Conservation (phyloP, 805 yeast species). For the Saturnispora sekii region DNA sequence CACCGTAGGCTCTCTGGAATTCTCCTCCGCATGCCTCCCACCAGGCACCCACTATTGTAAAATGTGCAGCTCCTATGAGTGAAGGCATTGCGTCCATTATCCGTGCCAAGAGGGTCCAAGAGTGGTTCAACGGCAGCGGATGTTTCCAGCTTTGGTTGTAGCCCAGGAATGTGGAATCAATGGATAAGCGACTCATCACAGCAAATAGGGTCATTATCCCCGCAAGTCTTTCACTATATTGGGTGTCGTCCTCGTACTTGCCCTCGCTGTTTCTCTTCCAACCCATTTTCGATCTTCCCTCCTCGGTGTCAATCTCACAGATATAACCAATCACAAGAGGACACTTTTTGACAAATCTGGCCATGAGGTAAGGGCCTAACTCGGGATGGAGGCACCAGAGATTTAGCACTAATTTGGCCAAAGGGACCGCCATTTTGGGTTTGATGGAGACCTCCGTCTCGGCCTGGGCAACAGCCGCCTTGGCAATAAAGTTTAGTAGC, state of each 20-base stretch:
- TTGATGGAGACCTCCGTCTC: conserved; percentile 83
- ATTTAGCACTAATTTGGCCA: conserved; percentile 54
- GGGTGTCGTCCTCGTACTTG: conserved; percentile 50
- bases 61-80: conserved; percentile 59
- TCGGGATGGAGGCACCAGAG: conserved; percentile 41
- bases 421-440: conserved; percentile 68
- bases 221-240: conserved; percentile 76
- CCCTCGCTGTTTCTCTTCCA: conserved; percentile 50
- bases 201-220: conserved; percentile 81
- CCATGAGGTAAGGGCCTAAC: conserved; percentile 48
- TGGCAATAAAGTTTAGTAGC: conserved; percentile 75
- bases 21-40: conserved; percentile 75
- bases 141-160: conserved; percentile 25
- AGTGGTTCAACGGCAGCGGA: conserved; percentile 46
- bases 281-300: conserved; percentile 80
- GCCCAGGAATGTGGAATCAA: conserved; percentile 20
- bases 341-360: conserved; percentile 85
- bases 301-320: conserved; percentile 66
- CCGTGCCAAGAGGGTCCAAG: conserved; percentile 72
- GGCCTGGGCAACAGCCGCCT: conserved; percentile 81
- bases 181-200: conserved; percentile 49
- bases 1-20: conserved; percentile 49
- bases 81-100: conserved; percentile 46
- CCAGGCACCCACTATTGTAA: conserved; percentile 67
- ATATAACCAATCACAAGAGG: conserved; percentile 80